Conservation (phyloP, 140 eudicot genomes). For the Oenanthe javanica region DNA sequence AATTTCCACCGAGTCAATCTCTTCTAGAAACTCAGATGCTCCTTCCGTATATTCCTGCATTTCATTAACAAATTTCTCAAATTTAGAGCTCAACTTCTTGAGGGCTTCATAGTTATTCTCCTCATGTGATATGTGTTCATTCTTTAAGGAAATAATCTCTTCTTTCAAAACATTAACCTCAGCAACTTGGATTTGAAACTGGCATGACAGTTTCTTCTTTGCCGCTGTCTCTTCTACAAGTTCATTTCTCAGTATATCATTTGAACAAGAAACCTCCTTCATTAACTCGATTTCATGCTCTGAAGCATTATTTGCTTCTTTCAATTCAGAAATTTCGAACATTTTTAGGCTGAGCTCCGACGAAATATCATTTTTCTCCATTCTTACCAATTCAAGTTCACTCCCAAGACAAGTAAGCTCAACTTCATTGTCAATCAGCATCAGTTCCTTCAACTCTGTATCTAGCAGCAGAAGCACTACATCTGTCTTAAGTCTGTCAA, state of each 20-base stretch:
- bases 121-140: constrained; percentile 28
- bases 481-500: constrained; percentile 40
- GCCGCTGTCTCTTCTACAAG: constrained; percentile 20
- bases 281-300: constrained; percentile 20
- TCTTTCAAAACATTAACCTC: constrained; percentile 18
- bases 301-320: constrained; percentile 5
- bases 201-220: constrained; percentile 16
- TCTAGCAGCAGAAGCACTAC: constrained; percentile 24
- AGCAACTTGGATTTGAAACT: constrained; percentile 27
- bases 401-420: constrained; percentile 17
- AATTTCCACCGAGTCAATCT: constrained; percentile 37
- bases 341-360: constrained; percentile 10
- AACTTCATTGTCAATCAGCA: constrained; percentile 43
- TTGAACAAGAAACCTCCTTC: constrained; percentile 15
- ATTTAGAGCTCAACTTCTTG: constrained; percentile 18
- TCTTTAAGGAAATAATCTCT: constrained; percentile 27
- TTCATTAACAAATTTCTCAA: constrained; percentile 28
- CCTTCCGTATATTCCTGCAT: constrained; percentile 25
- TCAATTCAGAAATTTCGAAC: constrained; percentile 8
- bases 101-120: constrained; percentile 18
- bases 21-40: constrained; percentile 26
- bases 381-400: constrained; percentile 24
- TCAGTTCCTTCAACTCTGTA: constrained; percentile 30
- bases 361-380: constrained; percentile 12
- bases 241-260: constrained; percentile 16